Percentiles rank a stretch among this genome's conserved stretches.
phyloP scores from a whole-genome alignment of 1,284 basidiomycete species.

The Chiua sp. region DNA sequence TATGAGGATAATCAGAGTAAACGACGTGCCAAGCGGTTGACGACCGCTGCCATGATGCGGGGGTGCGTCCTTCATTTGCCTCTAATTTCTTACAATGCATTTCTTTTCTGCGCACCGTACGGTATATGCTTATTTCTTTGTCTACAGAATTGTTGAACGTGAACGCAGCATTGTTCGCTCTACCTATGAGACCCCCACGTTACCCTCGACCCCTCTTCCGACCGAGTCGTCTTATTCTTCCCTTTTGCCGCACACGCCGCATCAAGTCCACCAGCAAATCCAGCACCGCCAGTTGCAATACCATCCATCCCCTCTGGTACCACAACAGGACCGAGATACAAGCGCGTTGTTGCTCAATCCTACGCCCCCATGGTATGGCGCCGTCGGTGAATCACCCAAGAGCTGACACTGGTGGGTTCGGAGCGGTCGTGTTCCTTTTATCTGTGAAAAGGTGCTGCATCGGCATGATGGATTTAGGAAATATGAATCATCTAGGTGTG shows the following conservation, averaged over 20 bases:
- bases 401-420: constrained; percentile 5
- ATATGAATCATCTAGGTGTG: neutral
- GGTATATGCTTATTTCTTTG: neutral
- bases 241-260: constrained; percentile 20
- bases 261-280: constrained; percentile 28
- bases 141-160: constrained; percentile 48
- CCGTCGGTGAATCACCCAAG: constrained; percentile 17
- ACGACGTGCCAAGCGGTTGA: constrained; percentile 59
- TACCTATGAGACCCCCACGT: constrained; percentile 20
- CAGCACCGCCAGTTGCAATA: constrained; percentile 27
- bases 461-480: neutral
- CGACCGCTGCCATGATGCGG: constrained; percentile 81
- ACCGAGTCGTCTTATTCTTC: constrained; percentile 15
- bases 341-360: constrained; percentile 10
- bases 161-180: constrained; percentile 37
- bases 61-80: constrained; percentile 53
- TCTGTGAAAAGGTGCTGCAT: neutral
- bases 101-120: neutral
- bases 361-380: constrained; percentile 24
- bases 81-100: neutral
- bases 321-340: constrained; percentile 7
- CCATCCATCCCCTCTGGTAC: neutral
- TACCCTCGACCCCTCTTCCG: constrained; percentile 19
- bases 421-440: neutral
- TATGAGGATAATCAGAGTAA: constrained; percentile 88